Conservation (phyloP, 768 basidiomycete species). For the Boletales sp. region DNA sequence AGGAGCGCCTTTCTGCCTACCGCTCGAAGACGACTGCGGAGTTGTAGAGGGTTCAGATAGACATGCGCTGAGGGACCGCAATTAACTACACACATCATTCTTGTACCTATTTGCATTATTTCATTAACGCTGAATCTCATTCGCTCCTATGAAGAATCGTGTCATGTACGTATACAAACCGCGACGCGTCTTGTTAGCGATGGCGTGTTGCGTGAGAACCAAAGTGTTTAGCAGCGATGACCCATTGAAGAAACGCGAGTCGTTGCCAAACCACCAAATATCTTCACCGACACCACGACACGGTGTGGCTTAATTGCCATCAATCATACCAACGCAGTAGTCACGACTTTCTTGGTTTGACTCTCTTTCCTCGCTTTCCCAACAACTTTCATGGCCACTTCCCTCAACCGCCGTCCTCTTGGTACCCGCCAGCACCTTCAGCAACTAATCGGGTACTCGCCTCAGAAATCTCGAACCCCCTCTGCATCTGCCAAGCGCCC, state of each 20-base stretch:
- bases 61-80: slow-evolving; percentile 22
- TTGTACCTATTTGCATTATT: too few relatives aligned
- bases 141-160: too few relatives aligned
- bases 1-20: slow-evolving; percentile 6
- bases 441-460: slow-evolving; percentile 31
- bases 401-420: slow-evolving; percentile 46
- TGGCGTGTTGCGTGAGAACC: slow-evolving; percentile 25
- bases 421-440: slow-evolving; percentile 40
- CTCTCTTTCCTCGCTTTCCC: background rate
- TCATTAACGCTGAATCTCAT: too few relatives aligned
- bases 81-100: slow-evolving; percentile 11
- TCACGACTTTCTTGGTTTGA: slow-evolving; percentile 5
- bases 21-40: slow-evolving; percentile 6
- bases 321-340: background rate
- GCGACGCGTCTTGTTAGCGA: slow-evolving; percentile 23
- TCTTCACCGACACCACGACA: slow-evolving; percentile 1
- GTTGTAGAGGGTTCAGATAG: slow-evolving; percentile 17
- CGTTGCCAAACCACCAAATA: slow-evolving; percentile 2
- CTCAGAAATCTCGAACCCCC: slow-evolving; percentile 33
- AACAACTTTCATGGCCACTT: slow-evolving; percentile 38
- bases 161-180: background rate
- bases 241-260: background rate
- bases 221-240: slow-evolving; percentile 9
- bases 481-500: slow-evolving; percentile 42
- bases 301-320: background rate